Base-by-base conservation (phyloP, 164 flowering plant genomes). In the Amborella trichopoda region DNA sequence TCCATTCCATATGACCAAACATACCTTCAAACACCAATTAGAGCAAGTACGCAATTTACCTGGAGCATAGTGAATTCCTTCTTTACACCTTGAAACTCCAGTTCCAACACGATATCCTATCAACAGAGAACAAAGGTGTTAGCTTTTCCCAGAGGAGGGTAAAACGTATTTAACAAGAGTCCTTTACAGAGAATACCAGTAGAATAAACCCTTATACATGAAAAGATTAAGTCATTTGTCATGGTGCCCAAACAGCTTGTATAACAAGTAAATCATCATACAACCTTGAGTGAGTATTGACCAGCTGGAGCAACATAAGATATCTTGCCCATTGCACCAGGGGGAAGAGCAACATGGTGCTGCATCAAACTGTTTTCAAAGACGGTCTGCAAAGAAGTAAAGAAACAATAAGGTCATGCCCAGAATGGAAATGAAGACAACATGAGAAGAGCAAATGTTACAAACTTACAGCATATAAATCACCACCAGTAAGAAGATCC, bases 21-120 rank as follows among this genome's bases (percentile, higher is more conserved):
- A 26, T 38, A 54, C 5, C 16, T 48, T 17, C 16, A 25, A 20
- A 38, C 5, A 46, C 34, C 5, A 38, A 14, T 44, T 14, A 46
- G 5, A 27, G 22, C 36, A n/a, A n/a, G n/a, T n/a, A n/a, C n/a
- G n/a, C n/a, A n/a, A n/a, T n/a, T n/a, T 51, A 85, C 99, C 94
- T 88, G 99, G 74, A 93, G 99, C 99, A 93, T 88, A 32, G 95
- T 83, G 48, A 83, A 63, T 44, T 79, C 52, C 71, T 83, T 93
- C 62, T 77, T 88, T 13, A 83, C 94, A 61, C 99, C 99, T 71
- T 88, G 99, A 59, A 93, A 93, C 69, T 93, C 99, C 56, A 93
- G 94, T 75, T 93, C 99, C 45, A 93, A 55, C 13, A 93, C 96
- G 28, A 80, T 80, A 50, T 93, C 99, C 99, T 93, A 79, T 55